Evolutionary conservation across 176 grass and related monocot genomes (phyloP).

Genomic region (Oryza punctata): DNA sequence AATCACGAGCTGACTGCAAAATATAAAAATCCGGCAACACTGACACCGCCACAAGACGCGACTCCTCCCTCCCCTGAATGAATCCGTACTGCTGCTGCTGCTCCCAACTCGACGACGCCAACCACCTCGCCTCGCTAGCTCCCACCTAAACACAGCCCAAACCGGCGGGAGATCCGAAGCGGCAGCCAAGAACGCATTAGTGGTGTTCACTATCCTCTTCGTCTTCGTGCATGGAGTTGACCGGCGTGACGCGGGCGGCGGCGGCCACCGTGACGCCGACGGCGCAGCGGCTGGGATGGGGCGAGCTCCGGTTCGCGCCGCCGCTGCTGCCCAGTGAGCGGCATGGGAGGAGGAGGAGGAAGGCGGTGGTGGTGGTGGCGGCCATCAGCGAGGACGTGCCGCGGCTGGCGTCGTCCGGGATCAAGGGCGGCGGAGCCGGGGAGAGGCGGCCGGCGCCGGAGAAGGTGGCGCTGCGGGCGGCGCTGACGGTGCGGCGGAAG

Average conservation of each 20-base stretch:
- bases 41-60: not conserved
- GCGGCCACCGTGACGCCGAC: not conserved
- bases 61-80: not conserved
- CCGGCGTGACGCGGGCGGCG: slow-evolving; percentile 1
- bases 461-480: slow-evolving; percentile 72
- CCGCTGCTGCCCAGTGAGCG: not conserved
- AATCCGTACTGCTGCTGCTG: no score
- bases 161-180: slow-evolving; percentile 9
- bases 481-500: slow-evolving; percentile 90
- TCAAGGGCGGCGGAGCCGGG: not conserved
- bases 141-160: slow-evolving; percentile 4
- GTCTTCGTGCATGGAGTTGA: slow-evolving; percentile 44
- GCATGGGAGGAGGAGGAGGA: not conserved
- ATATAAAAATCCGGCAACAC: slow-evolving; percentile 26
- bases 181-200: not conserved
- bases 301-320: slow-evolving; percentile 48
- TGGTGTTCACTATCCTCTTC: no score
- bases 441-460: slow-evolving; percentile 26
- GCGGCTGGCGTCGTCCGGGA: slow-evolving; percentile 36
- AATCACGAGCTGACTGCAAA: not conserved
- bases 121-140: slow-evolving; percentile 22
- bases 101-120: slow-evolving; percentile 1
- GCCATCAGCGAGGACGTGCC: slow-evolving; percentile 82
- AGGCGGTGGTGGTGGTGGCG: slow-evolving; percentile 37
- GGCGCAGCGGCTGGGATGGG: slow-evolving; percentile 1